A percentile compares a stretch with the other conserved stretches of the same genome.
Conservation (phyloP, 2,329 filamentous ascomycete genomes). For the Sclerotiophoma versabilis region DNA sequence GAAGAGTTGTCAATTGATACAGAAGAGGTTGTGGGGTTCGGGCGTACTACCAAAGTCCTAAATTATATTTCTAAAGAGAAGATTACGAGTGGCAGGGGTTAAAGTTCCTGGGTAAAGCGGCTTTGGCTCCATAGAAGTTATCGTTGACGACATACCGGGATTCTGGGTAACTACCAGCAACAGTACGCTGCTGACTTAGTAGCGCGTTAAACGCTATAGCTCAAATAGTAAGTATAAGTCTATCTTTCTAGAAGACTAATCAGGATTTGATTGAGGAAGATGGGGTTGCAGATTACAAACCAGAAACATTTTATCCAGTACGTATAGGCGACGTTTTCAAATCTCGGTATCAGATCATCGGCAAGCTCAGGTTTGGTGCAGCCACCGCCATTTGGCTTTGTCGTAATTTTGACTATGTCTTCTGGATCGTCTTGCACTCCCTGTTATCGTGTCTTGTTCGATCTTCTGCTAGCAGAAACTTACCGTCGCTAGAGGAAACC, state of each 20-base stretch:
- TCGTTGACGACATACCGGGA: too few relatives aligned
- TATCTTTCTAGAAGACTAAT: too few relatives aligned
- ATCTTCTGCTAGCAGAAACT: not conserved
- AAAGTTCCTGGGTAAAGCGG: too few relatives aligned
- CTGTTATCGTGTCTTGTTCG: too few relatives aligned
- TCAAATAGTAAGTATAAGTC: too few relatives aligned
- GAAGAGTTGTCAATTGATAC: constrained; percentile 33
- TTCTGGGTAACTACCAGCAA: too few relatives aligned
- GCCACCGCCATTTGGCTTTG: constrained; percentile 8
- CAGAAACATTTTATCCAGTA: constrained; percentile 1
- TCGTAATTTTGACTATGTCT: constrained; percentile 4
- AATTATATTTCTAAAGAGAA: too few relatives aligned
- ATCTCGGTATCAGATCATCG: constrained; percentile 5
- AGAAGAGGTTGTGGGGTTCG: constrained; percentile 36
- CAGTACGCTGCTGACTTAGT: too few relatives aligned
- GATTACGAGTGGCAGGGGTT: too few relatives aligned
- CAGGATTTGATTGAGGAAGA: not conserved
- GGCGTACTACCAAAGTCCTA: constrained; percentile 27
- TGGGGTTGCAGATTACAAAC: not conserved
- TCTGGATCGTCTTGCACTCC: not conserved
- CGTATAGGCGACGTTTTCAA: constrained; percentile 1
- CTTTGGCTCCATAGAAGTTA: too few relatives aligned
- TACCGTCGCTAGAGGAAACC: not conserved
- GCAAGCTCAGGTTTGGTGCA: constrained; percentile 5
- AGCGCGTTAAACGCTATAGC: too few relatives aligned